Evolutionary conservation across 2,329 filamentous ascomycete species (phyloP), one percentile per base, ranked within the genome.

Genomic region (Cadophora sp.): DNA sequence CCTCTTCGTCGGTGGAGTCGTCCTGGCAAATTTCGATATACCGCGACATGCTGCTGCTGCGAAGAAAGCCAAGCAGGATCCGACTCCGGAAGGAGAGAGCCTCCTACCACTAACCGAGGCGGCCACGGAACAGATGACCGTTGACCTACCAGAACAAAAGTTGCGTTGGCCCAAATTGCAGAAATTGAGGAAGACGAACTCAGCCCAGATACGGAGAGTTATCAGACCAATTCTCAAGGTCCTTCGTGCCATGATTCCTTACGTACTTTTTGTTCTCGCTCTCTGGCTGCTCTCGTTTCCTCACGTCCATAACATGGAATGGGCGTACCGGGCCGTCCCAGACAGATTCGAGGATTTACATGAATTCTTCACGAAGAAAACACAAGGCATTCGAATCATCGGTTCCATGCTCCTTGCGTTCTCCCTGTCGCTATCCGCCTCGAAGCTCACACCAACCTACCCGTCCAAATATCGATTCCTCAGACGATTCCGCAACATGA

Each of bases 241-340:
- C 27, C 1, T 53, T 8, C 27, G 20, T 13, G 14, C 13, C 16
- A 22, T 63, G 24, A 36, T 18, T 33, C 66, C 62, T 9, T 60
- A 64, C 48, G 14, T 30, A 4, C 56, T 67, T 41, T 61, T 67
- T 41, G 7, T 56, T 20, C 9, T 62, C n/a, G 30, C 61, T 16
- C 50, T 65, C n/a, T 65, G 55, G 24, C 50, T 64, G 9, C 48
- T 67, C 27, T 67, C 66, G 1, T 64, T 62, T 33, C 58, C 59
- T 16, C 24, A 66, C 16, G 51, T 66, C 8, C 64, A 50, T 1
- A 36, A 45, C 20, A 39, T 41, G 5, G 30, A 16, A 5, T 59
- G 55, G 36, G 45, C 24, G 4, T 39, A 56, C 16, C 14, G n/a
- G 6, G 24, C n/a, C 39, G 45, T 60, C 11, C 64, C 64, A 5